Evolutionary conservation across 495 filamentous ascomycete species (phyloP).

Genomic region (Aspergillus indologenus): DNA sequence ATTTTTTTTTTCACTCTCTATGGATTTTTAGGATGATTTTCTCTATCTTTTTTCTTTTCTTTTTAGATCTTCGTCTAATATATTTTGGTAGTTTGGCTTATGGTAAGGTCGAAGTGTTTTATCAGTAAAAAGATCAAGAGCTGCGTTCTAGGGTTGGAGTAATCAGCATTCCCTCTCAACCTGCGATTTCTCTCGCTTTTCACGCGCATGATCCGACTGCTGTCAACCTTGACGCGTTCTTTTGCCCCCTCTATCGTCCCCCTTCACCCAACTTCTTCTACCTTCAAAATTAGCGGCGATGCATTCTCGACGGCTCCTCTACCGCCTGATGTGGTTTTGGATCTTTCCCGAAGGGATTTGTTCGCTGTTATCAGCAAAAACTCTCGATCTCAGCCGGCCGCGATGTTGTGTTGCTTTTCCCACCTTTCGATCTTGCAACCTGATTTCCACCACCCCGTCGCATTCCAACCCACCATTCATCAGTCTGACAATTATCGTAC

Average conservation of each 20-base stretch:
- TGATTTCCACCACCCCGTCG: neutral
- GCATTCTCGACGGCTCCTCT: conserved; percentile 5
- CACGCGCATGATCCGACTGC: conserved; percentile 12
- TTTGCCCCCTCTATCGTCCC: conserved; percentile 1
- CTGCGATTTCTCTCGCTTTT: conserved; percentile 8
- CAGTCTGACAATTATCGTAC: neutral
- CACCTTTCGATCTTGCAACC: neutral
- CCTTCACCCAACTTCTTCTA: neutral
- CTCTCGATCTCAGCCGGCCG: neutral
- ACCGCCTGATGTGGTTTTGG: neutral
- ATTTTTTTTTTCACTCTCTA: conserved; percentile 15
- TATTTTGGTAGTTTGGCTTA: conserved; percentile 13
- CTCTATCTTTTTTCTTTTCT: conserved; percentile 13
- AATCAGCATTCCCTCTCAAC: neutral
- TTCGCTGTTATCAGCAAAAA: neutral
- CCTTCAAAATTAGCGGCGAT: neutral
- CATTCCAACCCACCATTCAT: neutral
- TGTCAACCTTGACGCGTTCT: conserved; percentile 10
- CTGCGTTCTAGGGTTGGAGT: neutral
- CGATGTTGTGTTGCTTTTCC: conserved; percentile 1
- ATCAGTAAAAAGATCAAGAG: neutral
- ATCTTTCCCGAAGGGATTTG: too few relatives aligned
- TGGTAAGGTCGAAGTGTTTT: conserved; percentile 5
- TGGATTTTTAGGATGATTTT: neutral
- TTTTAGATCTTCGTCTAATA: conserved; percentile 8